Conservation (phyloP, 768 basidiomycete species). For the Tremella yokohamensis region DNA sequence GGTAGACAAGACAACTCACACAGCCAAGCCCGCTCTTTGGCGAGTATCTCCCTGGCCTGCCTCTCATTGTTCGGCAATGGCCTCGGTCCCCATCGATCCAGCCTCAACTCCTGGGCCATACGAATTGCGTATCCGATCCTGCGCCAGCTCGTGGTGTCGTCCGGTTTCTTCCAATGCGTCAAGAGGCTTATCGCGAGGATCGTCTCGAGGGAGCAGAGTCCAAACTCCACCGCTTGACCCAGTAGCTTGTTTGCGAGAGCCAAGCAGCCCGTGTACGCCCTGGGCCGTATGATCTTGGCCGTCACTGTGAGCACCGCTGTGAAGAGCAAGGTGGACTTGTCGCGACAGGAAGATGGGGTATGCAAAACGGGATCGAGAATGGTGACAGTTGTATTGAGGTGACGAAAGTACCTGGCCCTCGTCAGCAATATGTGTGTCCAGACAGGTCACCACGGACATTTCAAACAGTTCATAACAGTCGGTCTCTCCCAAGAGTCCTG, state of each 20-base stretch:
- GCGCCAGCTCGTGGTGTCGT: slow-evolving; percentile 16
- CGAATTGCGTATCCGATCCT: slow-evolving; percentile 16
- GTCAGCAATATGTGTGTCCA: too few species aligned
- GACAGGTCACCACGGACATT: slow-evolving; percentile 5
- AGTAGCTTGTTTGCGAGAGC: slow-evolving; percentile 12
- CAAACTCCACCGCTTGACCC: slow-evolving; percentile 12
- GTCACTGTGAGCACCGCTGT: slow-evolving; percentile 16
- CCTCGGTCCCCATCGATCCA: background rate
- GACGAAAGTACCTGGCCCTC: too few species aligned
- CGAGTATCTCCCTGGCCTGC: slow-evolving; percentile 10
- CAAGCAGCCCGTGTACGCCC: slow-evolving; percentile 9
- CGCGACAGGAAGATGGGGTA: slow-evolving; percentile 13
- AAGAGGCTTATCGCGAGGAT: slow-evolving; percentile 15
- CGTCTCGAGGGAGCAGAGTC: slow-evolving; percentile 10
- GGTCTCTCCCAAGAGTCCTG: slow-evolving; percentile 6
- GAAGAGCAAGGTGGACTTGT: slow-evolving; percentile 13
- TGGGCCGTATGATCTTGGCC: slow-evolving; percentile 12
- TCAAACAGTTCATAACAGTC: slow-evolving; percentile 15
- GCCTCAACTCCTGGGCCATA: slow-evolving; percentile 9
- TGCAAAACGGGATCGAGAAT: slow-evolving; percentile 13
- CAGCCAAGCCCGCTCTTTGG: slow-evolving; percentile 16
- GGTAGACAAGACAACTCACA: background rate
- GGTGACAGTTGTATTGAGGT: slow-evolving; percentile 3
- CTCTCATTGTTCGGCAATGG: slow-evolving; percentile 13
- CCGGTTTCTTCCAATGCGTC: slow-evolving; percentile 15